Conservation (phyloP, 192 early-diverging fungal species). For the Backusella sp. region DNA sequence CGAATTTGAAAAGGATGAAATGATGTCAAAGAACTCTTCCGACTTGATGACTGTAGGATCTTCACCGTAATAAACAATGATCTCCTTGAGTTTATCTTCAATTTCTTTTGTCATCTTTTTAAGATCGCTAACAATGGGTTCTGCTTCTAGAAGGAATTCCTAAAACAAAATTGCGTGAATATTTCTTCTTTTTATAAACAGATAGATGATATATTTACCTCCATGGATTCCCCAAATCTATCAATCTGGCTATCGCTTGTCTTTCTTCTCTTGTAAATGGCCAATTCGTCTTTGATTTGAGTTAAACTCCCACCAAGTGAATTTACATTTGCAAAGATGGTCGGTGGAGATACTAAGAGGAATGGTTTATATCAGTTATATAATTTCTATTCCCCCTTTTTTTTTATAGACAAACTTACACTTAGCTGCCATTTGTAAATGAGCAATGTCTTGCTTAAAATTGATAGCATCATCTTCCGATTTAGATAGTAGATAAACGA, state of each 20-base stretch:
- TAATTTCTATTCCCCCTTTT: background rate
- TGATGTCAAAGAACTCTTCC: slow-evolving; percentile 57
- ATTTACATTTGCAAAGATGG: slow-evolving; percentile 49
- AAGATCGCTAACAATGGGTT: slow-evolving; percentile 43
- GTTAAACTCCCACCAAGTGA: slow-evolving; percentile 38
- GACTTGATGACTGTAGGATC: slow-evolving; percentile 46
- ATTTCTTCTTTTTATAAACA: background rate
- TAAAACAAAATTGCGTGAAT: slow-evolving; percentile 6
- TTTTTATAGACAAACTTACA: slow-evolving; percentile 21
- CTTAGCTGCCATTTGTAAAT: slow-evolving; percentile 51
- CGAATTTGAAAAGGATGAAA: slow-evolving; percentile 45
- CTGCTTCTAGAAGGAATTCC: slow-evolving; percentile 46
- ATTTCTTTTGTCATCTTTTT: slow-evolving; percentile 37
- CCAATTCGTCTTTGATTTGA: slow-evolving; percentile 49
- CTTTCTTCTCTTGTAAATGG: slow-evolving; percentile 9
- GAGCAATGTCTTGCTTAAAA: slow-evolving; percentile 52
- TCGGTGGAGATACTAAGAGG: slow-evolving; percentile 44
- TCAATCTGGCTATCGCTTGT: slow-evolving; percentile 42
- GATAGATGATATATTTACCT: slow-evolving; percentile 32
- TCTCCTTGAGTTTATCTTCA: slow-evolving; percentile 43
- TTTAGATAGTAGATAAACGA: slow-evolving; percentile 43
- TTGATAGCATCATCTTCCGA: slow-evolving; percentile 41
- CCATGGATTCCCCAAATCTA: slow-evolving; percentile 49
- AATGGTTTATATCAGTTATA: background rate
- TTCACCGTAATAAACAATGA: slow-evolving; percentile 54